Evolutionary conservation across 345 rosid species (phyloP), one percentile per base, ranked within the genome.

Genomic region (Firmiana major): DNA sequence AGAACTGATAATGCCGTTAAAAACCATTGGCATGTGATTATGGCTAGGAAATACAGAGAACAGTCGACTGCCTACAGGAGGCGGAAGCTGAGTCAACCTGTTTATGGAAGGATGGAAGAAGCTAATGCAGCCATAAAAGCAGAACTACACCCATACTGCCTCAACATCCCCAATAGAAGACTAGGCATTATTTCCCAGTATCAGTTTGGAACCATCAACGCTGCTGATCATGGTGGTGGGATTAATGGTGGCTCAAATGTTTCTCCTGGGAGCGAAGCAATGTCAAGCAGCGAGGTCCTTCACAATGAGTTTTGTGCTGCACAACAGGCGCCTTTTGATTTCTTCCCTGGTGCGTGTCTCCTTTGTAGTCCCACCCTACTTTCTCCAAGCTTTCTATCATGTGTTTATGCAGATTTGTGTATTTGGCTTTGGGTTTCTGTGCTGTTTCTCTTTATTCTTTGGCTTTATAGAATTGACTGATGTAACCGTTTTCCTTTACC

Each of bases 1-100:
- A 89, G 99, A 78, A 96, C 99, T n/a, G 99, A 96, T 84, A 96
- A 96, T 75, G 93, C 98, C 40, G 97, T 96, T 38, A 96, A 96
- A 93, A 96, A 96, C 71, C 98, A 96, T 82, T 96, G 98, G 98
- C 99, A 96, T 87, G 99, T 96, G 16, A 83, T 96, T 11, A 96
- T 96, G 99, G 97, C 99, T 46, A 94, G 97, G 74, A 96, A 96
- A 79, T 91, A 87, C 83, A 90, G 98, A 78, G 94, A 96, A 28
- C 98, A 93, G 80, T 91, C 98, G 16, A 88, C 81, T 67, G 90
- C 91, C 17, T 92, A 85, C 73, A 87, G 99, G 82, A 88, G 93
- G 77, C 85, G 92, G 83, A 93, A 91, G 86, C 83, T 82, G 63
- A 78, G 24, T 40, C 94, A 82, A 75, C 74, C 88, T 63, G 70